Base-by-base conservation (phyloP, 31 red algal genomes). In the Bonnemaisonia californica region DNA sequence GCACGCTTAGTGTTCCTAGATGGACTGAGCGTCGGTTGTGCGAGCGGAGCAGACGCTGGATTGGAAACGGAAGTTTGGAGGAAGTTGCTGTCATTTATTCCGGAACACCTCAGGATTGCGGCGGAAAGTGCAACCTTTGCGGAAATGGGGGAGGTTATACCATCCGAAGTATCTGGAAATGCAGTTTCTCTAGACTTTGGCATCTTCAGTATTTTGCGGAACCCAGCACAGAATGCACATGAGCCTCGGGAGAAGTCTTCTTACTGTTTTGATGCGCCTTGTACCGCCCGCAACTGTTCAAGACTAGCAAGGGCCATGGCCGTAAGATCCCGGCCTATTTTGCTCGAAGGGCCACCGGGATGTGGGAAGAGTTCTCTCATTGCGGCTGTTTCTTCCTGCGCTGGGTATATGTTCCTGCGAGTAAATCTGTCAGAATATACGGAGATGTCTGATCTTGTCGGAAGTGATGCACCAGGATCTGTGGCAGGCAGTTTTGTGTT, bases 381-480 rank as follows among this genome's bases (percentile, higher is more conserved):
- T 3, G 62, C 58, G 5, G 92, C 92, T 4, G 18, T 99, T 19
- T 93, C 97, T 9, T 22, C 54, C 47, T 18, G 48, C 1, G 57
- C 72, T 40, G 81, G 85, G 64, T 77, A 63, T 70, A 13, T 27
- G 4, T 75, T 99, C 58, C 67, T 83, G 2, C 74, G 97, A 65
- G 76, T 99, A 57, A 99, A 96, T 48, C 69, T 99, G 34, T 95
- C 93, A 1, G 97, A 99, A 48, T 85, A 84, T 71, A 99, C 97
- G 18, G 97, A 99, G 64, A 99, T 99, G 90, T 75, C 89, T 2
- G 97, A 99, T 74, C 81, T 99, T 30, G 40, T 99, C 41, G 97
- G 97, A 64, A 76, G 63, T 8, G 86, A 90, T 72, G 79, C 90
- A 31, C 95, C 95, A n/a, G 80, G 48, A 54, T 23, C 41, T 18